A percentile compares a stretch with the other conserved stretches of the same genome.
These are phyloP conservation scores for Hydnum rufescens DNA, from an alignment of 768 basidiomycete genomes.

Conservation along the genomic window DNA sequence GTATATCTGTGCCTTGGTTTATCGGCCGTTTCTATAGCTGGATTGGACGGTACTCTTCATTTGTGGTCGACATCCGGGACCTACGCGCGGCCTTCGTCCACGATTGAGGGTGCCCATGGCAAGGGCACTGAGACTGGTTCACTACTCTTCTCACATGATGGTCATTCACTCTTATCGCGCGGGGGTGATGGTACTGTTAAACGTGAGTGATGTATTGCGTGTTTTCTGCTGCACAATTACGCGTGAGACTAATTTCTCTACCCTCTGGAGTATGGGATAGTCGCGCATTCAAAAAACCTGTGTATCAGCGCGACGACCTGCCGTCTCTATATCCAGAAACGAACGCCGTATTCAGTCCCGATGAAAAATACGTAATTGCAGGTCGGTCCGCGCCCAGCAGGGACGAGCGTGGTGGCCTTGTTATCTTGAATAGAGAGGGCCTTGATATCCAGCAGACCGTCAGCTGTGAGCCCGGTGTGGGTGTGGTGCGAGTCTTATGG, in stretches of 20 bases:
- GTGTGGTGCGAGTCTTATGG: conserved; percentile 80
- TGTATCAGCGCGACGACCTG: conserved; percentile 38
- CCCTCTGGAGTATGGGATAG: conserved; percentile 70
- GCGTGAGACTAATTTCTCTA: not conserved
- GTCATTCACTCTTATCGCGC: conserved; percentile 63
- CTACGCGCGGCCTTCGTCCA: conserved; percentile 77
- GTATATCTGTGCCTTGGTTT: not conserved
- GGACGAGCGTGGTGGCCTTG: conserved; percentile 46
- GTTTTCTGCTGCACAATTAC: no score
- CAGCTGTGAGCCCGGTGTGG: conserved; percentile 17
- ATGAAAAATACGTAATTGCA: conserved; percentile 75
- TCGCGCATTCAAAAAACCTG: conserved; percentile 74
- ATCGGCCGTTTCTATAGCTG: conserved; percentile 30
- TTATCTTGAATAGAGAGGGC: conserved; percentile 51
- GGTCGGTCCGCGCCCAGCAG: conserved; percentile 53
- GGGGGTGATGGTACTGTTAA: conserved; percentile 95
- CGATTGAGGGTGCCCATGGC: conserved; percentile 68
- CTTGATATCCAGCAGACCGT: conserved; percentile 47
- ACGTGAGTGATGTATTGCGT: conserved; percentile 32
- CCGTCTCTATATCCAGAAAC: conserved; percentile 77
- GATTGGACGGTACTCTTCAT: conserved; percentile 80
- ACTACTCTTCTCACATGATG: conserved; percentile 75
- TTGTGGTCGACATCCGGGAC: conserved; percentile 87
- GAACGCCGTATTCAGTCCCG: conserved; percentile 89
- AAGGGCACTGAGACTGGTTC: conserved; percentile 80